Evolutionary conservation across 441 rosid genomes (phyloP).

Genomic region (Aleurites moluccanus): DNA sequence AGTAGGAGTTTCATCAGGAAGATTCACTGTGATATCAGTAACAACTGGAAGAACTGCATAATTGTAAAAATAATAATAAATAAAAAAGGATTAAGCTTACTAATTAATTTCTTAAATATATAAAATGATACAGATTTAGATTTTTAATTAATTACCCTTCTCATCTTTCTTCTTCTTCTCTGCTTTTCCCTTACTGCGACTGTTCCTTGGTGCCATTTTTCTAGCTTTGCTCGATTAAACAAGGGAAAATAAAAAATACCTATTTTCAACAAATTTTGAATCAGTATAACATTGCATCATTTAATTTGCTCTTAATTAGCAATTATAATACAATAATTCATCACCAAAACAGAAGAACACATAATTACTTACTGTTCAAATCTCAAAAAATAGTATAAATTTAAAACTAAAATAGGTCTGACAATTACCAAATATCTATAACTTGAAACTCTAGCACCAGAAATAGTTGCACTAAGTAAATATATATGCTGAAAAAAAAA

Average conservation of each 20-base stretch:
- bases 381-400: not conserved
- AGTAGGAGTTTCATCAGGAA: slow-evolving; percentile 75
- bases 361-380: slow-evolving; percentile 2
- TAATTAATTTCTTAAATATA: not conserved
- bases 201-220: slow-evolving; percentile 95
- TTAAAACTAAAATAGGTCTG: not conserved
- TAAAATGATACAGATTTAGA: not conserved
- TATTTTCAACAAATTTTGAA: not conserved
- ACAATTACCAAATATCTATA: slow-evolving; percentile 27
- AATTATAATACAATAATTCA: not conserved
- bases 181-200: slow-evolving; percentile 79
- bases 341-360: not conserved
- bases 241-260: slow-evolving; percentile 18
- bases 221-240: slow-evolving; percentile 19
- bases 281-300: not conserved
- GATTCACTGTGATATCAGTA: slow-evolving; percentile 76
- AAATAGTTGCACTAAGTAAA: slow-evolving; percentile 9
- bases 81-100: not conserved
- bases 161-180: slow-evolving; percentile 98
- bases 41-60: slow-evolving; percentile 84
- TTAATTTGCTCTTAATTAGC: not conserved
- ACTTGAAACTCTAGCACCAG: slow-evolving; percentile 2
- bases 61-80: not conserved
- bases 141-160: slow-evolving; percentile 46
- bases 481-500: not conserved